A percentile compares a stretch with the other conserved stretches of the same genome.
Conservation (phyloP, 345 rosid species). For the Anacardium occidentale region DNA sequence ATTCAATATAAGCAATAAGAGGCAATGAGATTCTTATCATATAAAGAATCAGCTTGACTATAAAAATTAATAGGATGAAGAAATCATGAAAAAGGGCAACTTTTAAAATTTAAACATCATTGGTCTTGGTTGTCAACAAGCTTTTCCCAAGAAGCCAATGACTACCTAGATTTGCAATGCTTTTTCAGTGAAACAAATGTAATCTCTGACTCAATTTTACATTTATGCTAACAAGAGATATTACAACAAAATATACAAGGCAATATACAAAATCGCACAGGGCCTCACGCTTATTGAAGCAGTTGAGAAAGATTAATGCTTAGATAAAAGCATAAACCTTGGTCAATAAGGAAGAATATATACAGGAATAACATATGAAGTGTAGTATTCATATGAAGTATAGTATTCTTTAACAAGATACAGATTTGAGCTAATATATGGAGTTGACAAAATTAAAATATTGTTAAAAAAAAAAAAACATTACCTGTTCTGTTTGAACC, state of each 20-base stretch:
- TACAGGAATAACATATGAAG: not conserved
- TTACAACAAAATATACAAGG: not conserved
- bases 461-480: slow-evolving; percentile 8
- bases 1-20: not conserved
- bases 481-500: slow-evolving; percentile 80
- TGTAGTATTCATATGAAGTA: not conserved
- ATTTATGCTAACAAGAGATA: not conserved
- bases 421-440: not conserved
- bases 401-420: not conserved
- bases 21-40: not conserved
- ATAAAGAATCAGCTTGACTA: not conserved
- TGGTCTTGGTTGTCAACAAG: not conserved
- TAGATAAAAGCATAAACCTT: not conserved
- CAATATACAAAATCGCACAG: not conserved
- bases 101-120: not conserved
- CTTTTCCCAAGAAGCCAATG: not conserved
- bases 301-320: not conserved
- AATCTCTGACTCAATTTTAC: not conserved
- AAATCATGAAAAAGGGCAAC: not conserved
- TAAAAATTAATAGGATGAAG: not conserved
- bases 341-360: not conserved
- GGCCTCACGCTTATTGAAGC: not conserved
- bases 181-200: not conserved
- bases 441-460: slow-evolving; percentile 1
- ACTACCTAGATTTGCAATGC: not conserved